Evolutionary conservation across 1,284 basidiomycete species (phyloP).

Genomic region (Clitocybe nebularis): DNA sequence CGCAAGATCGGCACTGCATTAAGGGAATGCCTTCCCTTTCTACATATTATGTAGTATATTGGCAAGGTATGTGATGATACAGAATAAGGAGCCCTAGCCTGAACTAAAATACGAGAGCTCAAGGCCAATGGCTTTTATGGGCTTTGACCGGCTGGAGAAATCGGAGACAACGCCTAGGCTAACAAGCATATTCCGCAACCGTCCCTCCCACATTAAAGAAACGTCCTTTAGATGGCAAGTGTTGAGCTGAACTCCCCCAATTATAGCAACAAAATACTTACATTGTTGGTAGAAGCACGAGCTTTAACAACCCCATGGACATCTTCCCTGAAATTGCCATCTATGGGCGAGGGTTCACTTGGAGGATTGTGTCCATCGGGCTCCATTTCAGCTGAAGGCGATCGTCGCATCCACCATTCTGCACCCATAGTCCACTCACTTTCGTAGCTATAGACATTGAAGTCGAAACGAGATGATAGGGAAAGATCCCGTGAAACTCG

Average conservation of each 20-base stretch:
- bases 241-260: conserved; percentile 11
- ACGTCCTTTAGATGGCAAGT: conserved; percentile 55
- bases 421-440: conserved; percentile 94
- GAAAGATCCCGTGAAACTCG: conserved; percentile 85
- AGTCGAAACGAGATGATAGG: conserved; percentile 88
- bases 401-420: conserved; percentile 85
- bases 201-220: conserved; percentile 91
- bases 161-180: conserved; percentile 88
- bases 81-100: too few species aligned
- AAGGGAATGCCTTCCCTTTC: too few species aligned
- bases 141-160: conserved; percentile 76
- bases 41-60: not conserved
- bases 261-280: conserved; percentile 32
- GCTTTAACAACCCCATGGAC: conserved; percentile 87
- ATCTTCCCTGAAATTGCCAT: conserved; percentile 32
- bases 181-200: conserved; percentile 86
- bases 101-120: conserved; percentile 92
- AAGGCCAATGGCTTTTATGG: conserved; percentile 84
- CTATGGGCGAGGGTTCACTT: conserved; percentile 9
- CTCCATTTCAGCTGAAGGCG: conserved; percentile 21
- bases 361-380: conserved; percentile 18
- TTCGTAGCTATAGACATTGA: conserved; percentile 96
- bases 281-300: conserved; percentile 83
- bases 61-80: too few species aligned
- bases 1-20: too few species aligned